Base-by-base conservation (phyloP, 768 basidiomycete species). In the Amanita polypyramis region DNA sequence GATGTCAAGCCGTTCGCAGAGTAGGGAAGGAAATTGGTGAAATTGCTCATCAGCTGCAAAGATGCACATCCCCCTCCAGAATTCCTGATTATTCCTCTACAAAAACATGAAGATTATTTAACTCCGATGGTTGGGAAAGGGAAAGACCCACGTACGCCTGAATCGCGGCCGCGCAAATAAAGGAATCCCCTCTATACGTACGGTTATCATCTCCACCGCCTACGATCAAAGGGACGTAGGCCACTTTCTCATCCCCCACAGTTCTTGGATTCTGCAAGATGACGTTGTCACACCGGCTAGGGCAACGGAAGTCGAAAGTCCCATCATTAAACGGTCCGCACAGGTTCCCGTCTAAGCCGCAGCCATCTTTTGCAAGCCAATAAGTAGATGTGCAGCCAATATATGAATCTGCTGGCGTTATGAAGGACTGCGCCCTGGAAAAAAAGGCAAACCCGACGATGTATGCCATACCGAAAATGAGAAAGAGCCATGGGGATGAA, bases 141-240 rank as follows among this genome's bases (percentile, higher is more conserved):
- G 14, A n/a, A 9, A 23, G 10, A 25, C 11, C 6, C 20, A 73
- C 77, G 62, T 60, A 90, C 81, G 80, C 78, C 68, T 92, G 89
- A 34, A 82, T 70, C 34, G 87, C 90, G 35, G 90, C 80, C 35
- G 86, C 79, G 60, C 91, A 93, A 32, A 92, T 76, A 60, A 92
- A 93, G 48, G 74, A 80, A 60, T 93, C 91, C 1, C 80, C 87
- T 57, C 91, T 74, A 57, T 92, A 93, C 3, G 88, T 91, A 34
- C 60, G 58, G 40, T 79, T 70, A 0, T 52, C 52, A 63, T 90
- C 88, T 2, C 89, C 87, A 14, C 91, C 91, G n/a, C 91, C 90
- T 1, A 93, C 83, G 40, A 93, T 70, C 19, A 92, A 68, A 5
- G 89, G 87, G 17, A 76, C 73, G 54, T 78, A 86, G 39, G 75